phyloP scores from a whole-genome alignment of 2,329 filamentous ascomycete species.

The Monosporascus sp. region DNA sequence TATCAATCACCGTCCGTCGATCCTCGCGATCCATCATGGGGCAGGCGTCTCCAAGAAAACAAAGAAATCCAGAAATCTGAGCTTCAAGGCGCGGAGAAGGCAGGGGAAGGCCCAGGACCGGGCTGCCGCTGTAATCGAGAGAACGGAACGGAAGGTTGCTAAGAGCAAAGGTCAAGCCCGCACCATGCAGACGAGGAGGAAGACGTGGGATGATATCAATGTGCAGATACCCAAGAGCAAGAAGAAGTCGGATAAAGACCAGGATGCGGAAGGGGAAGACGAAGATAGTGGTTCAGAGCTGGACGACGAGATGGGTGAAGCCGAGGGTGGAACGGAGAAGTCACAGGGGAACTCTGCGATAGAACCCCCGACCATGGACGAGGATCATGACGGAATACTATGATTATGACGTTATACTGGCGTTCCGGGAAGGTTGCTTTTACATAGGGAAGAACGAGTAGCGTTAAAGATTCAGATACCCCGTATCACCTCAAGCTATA shows the following conservation, averaged over 20 bases:
- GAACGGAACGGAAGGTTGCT: conserved; percentile 50
- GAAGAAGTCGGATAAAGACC: conserved; percentile 5
- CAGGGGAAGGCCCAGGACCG: conserved; percentile 54
- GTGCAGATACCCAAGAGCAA: conserved; percentile 24
- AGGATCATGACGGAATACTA: conserved; percentile 11
- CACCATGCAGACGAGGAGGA: conserved; percentile 43
- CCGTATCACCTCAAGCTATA: not conserved
- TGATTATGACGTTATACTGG: conserved; percentile 1
- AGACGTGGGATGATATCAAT: conserved; percentile 57
- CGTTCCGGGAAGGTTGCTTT: conserved; percentile 1
- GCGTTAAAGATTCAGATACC: not conserved
- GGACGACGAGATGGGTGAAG: conserved; percentile 20
- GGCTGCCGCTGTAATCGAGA: conserved; percentile 55
- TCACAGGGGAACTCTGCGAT: not conserved
- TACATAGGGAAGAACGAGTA: not conserved
- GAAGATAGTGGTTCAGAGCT: conserved; percentile 14
- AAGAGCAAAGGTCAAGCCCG: conserved; percentile 47
- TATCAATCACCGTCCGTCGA: conserved; percentile 52
- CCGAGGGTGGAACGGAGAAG: conserved; percentile 7
- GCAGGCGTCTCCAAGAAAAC: conserved; percentile 65
- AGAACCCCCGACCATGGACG: conserved; percentile 2
- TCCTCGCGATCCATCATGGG: conserved; percentile 61
- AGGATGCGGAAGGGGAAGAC: conserved; percentile 9
- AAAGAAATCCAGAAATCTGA: conserved; percentile 53
- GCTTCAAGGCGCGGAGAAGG: conserved; percentile 48